phyloP scores from a whole-genome alignment of 768 basidiomycete species.

The Russula compacta region DNA sequence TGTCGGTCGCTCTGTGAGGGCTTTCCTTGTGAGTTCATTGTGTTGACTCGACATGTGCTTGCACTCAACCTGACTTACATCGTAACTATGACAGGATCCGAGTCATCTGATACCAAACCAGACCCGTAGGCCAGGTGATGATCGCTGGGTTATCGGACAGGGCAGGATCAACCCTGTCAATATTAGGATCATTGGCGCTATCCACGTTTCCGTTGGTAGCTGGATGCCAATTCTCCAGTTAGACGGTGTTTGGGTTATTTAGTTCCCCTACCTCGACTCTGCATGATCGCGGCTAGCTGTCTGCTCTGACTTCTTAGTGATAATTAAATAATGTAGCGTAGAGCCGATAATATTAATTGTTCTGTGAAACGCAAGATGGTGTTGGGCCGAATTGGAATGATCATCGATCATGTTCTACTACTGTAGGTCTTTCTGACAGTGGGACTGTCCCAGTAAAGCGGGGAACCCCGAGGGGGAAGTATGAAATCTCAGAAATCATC shows the following conservation, averaged over 20 bases:
- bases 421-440: no score
- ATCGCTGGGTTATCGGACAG: slow-evolving; percentile 3
- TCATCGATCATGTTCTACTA: no score
- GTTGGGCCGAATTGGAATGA: no score
- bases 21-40: slow-evolving; percentile 11
- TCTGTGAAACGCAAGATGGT: no score
- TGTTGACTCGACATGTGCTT: neutral
- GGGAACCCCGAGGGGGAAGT: no score
- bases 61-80: neutral
- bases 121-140: neutral
- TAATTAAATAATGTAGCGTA: no score
- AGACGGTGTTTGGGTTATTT: neutral
- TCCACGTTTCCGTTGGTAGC: slow-evolving; percentile 12
- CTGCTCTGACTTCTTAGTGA: neutral
- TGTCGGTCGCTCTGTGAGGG: slow-evolving; percentile 7
- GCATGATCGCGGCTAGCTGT: neutral
- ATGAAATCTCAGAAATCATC: no score
- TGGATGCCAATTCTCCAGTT: slow-evolving; percentile 19
- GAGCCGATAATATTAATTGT: no score
- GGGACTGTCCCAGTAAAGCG: no score
- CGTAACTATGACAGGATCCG: neutral
- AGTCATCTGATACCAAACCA: neutral
- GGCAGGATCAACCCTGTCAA: neutral
- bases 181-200: slow-evolving; percentile 10
- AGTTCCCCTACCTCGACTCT: neutral